Percentiles rank a stretch among this genome's conserved stretches.
phyloP scores from a whole-genome alignment of 805 yeast species.

The Cyberlindnera japonica region DNA sequence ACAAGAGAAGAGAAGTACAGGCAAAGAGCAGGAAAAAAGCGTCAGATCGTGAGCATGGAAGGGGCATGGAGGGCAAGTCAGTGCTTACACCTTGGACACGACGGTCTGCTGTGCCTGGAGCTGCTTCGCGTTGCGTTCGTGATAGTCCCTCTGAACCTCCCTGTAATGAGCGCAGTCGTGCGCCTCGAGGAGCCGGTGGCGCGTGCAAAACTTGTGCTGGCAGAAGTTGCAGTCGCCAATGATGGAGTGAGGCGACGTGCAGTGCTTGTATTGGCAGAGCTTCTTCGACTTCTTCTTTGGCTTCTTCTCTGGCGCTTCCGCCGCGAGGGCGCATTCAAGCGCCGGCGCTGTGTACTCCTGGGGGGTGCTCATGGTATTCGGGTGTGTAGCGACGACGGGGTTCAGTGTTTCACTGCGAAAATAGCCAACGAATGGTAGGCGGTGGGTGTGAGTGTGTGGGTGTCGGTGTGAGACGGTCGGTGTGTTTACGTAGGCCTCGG shows the following conservation, averaged over 20 bases:
- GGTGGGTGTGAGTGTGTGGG: not conserved
- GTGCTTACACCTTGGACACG: slow-evolving; percentile 43
- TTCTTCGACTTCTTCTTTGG: slow-evolving; percentile 30
- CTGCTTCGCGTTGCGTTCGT: slow-evolving; percentile 60
- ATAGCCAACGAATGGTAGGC: not conserved
- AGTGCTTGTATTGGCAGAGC: slow-evolving; percentile 25
- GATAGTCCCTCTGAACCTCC: slow-evolving; percentile 55
- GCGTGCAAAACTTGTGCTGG: slow-evolving; percentile 61
- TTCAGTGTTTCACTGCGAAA: not conserved
- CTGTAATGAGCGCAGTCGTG: slow-evolving; percentile 59
- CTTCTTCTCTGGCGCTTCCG: slow-evolving; percentile 14
- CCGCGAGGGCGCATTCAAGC: not conserved
- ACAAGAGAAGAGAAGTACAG: too few relatives aligned
- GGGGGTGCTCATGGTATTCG: slow-evolving; percentile 3
- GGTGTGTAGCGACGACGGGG: not conserved
- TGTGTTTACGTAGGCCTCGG: too few relatives aligned
- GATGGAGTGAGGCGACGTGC: slow-evolving; percentile 37
- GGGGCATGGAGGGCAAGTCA: not conserved
- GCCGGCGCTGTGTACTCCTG: slow-evolving; percentile 3
- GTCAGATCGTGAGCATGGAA: not conserved
- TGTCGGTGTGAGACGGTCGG: not conserved
- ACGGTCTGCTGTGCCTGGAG: slow-evolving; percentile 59
- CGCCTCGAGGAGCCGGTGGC: slow-evolving; percentile 59
- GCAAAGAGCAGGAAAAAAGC: not conserved
- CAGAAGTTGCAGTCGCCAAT: slow-evolving; percentile 63